Evolutionary conservation across 1,284 basidiomycete species (phyloP), one percentile per base, ranked within the genome.

Genomic region (Naganishia cerealis): DNA sequence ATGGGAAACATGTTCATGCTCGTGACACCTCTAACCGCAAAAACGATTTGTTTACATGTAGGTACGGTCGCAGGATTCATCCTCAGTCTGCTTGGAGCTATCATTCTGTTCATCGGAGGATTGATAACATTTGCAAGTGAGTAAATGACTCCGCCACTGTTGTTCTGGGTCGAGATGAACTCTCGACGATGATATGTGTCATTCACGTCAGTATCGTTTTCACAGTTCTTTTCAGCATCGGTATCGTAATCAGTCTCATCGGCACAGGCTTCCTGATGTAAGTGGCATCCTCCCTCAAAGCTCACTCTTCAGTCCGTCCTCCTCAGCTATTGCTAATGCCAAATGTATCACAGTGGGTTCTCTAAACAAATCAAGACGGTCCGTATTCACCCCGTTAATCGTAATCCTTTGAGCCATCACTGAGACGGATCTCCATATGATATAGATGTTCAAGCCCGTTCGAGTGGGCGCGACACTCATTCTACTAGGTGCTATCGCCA

Each of bases 211-310:
- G 29, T 61, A 10, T 33, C 29, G 29, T 33, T 33, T 33, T 6
- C 29, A 21, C 77, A 91, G 89, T 90, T 15, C 83, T 97, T 52
- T 97, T 93, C 82, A 86, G 85, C 38, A 71, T 95, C 52, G 94
- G 94, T 39, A 90, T 91, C 62, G 79, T 96, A 70, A 80, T 95
- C 67, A 89, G 90, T 12, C 85, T 97, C 62, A 80, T 90, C 69
- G 94, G 92, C 33, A 94, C 92, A 0, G 93, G 92, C 1, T 95
- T 94, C 82, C 81, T 95, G 75, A 87, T 94, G 73, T 91, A 89
- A 67, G 90, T 91, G 77, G 73, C 86, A 6, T 21, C 21, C 4
- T 29, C 7, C 42, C 42, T 48, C 21, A 18, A 82, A 38, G 48
- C 43, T 58, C 57, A 18, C 38, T 18, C 61, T 33, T 36, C 38